A percentile compares a stretch with the other conserved stretches of the same genome.
phyloP scores from a whole-genome alignment of 441 rosid genomes.

The Arabidopsis lyrata region DNA sequence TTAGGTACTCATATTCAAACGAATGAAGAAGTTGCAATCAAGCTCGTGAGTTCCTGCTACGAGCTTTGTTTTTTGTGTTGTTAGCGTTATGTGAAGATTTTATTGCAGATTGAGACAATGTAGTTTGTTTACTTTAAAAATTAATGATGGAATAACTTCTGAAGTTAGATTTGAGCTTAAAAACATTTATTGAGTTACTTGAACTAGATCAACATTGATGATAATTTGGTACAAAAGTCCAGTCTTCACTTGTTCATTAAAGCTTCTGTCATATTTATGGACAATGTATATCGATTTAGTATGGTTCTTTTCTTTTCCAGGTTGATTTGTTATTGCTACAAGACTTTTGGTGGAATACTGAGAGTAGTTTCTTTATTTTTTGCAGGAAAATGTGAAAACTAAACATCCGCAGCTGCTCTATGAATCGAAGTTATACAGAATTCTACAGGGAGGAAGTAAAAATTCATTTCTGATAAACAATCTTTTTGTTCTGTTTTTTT shows the following conservation, averaged over 20 bases:
- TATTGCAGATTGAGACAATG: slow-evolving; percentile 24
- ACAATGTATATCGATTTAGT: slow-evolving; percentile 2
- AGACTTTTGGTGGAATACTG: neutral
- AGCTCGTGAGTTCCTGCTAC: slow-evolving; percentile 51
- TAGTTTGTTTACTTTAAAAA: slow-evolving; percentile 9
- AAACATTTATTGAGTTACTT: slow-evolving; percentile 29
- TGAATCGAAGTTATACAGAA: slow-evolving; percentile 90
- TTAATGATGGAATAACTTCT: neutral
- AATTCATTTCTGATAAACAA: neutral
- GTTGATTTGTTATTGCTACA: slow-evolving; percentile 2
- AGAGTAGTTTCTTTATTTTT: slow-evolving; percentile 7
- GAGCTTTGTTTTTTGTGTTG: neutral
- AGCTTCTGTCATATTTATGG: neutral
- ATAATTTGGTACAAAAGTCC: slow-evolving; percentile 1
- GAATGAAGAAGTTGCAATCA: slow-evolving; percentile 58
- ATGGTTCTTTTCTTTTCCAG: neutral
- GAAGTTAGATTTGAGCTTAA: neutral
- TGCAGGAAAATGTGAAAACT: slow-evolving; percentile 92
- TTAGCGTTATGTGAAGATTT: slow-evolving; percentile 1
- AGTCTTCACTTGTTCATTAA: slow-evolving; percentile 1
- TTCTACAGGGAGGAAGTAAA: slow-evolving; percentile 98
- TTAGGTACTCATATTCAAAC: slow-evolving; percentile 54
- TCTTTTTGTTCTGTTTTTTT: neutral
- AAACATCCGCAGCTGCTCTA: slow-evolving; percentile 97
- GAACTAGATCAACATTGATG: slow-evolving; percentile 21